Percentiles rank a stretch among this genome's conserved stretches.
These are phyloP conservation scores for Durotheca rogersii DNA, from an alignment of 495 filamentous ascomycete species.

Conservation along the genomic window DNA sequence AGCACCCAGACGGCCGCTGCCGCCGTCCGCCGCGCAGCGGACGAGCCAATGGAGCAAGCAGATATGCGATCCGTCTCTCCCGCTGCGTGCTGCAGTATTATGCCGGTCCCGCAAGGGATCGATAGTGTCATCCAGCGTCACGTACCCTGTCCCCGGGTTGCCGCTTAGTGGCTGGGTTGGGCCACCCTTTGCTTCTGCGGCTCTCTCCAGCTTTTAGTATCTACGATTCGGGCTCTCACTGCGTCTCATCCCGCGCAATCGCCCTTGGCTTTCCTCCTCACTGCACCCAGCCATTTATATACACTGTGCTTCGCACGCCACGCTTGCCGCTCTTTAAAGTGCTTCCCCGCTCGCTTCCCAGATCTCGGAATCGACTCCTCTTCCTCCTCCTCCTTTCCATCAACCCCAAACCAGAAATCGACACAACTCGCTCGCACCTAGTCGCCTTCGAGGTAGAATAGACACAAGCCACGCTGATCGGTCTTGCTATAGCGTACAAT, in stretches of 20 bases:
- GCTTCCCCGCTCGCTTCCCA: slow-evolving; percentile 15
- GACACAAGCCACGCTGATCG: slow-evolving; percentile 13
- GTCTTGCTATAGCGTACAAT: slow-evolving; percentile 20
- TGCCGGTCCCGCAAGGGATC: slow-evolving; percentile 23
- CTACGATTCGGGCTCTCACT: slow-evolving; percentile 33
- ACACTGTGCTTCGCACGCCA: slow-evolving; percentile 30
- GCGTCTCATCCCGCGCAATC: slow-evolving; percentile 29
- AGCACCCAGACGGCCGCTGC: slow-evolving; percentile 27
- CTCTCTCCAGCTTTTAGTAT: slow-evolving; percentile 35
- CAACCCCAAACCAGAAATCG: slow-evolving; percentile 18
- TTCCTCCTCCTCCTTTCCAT: slow-evolving; percentile 14
- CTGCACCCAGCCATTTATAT: slow-evolving; percentile 19
- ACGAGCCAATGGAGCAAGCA: slow-evolving; percentile 19
- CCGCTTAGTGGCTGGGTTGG: slow-evolving; percentile 8
- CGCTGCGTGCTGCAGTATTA: slow-evolving; percentile 25
- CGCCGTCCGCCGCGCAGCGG: slow-evolving; percentile 20
- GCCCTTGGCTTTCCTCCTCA: slow-evolving; percentile 30
- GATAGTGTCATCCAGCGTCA: slow-evolving; percentile 19
- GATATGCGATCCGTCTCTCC: slow-evolving; percentile 14
- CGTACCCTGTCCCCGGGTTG: neutral
- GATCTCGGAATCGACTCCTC: slow-evolving; percentile 3
- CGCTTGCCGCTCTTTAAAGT: slow-evolving; percentile 23
- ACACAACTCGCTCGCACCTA: slow-evolving; percentile 18
- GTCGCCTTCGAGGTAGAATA: slow-evolving; percentile 19
- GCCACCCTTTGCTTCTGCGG: slow-evolving; percentile 22